A percentile compares a stretch with the other conserved stretches of the same genome.
Evolutionary conservation across 1,139 yeast genomes (phyloP).

Genomic region (Torulaspora pretoriensis): DNA sequence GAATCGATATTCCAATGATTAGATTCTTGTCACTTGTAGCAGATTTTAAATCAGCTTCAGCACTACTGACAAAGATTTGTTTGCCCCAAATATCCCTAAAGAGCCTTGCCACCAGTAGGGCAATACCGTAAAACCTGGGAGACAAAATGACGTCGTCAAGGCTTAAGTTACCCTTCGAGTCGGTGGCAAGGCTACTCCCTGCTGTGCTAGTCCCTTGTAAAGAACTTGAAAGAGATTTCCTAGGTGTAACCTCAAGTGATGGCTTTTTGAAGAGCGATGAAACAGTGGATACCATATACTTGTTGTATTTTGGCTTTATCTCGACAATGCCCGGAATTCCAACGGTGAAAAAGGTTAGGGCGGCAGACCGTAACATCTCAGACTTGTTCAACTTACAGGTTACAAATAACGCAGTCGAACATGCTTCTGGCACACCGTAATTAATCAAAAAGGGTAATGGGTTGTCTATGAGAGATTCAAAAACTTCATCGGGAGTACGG

Average conservation of each 20-base stretch:
- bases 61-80: constrained; percentile 54
- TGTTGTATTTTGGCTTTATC: constrained; percentile 35
- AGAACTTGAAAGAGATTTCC: constrained; percentile 14
- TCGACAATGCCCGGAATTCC: constrained; percentile 38
- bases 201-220: constrained; percentile 10
- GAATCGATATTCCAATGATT: constrained; percentile 38
- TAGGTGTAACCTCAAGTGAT: constrained; percentile 25
- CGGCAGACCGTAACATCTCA: constrained; percentile 42
- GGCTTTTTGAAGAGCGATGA: constrained; percentile 30
- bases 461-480: constrained; percentile 59
- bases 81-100: constrained; percentile 75
- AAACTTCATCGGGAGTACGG: constrained; percentile 70
- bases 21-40: constrained; percentile 20
- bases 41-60: constrained; percentile 27
- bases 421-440: constrained; percentile 71
- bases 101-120: constrained; percentile 71
- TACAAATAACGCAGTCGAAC: constrained; percentile 76
- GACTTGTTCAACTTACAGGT: constrained; percentile 67
- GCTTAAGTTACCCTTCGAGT: constrained; percentile 24
- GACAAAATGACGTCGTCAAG: constrained; percentile 79
- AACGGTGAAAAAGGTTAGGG: constrained; percentile 37
- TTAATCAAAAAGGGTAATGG: constrained; percentile 47
- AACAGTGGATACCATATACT: constrained; percentile 30
- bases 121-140: constrained; percentile 90
- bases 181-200: constrained; percentile 9